Evolutionary conservation across 1,284 basidiomycete genomes (phyloP), one percentile per base, ranked within the genome.

Genomic region (Melampsora occidentalis): DNA sequence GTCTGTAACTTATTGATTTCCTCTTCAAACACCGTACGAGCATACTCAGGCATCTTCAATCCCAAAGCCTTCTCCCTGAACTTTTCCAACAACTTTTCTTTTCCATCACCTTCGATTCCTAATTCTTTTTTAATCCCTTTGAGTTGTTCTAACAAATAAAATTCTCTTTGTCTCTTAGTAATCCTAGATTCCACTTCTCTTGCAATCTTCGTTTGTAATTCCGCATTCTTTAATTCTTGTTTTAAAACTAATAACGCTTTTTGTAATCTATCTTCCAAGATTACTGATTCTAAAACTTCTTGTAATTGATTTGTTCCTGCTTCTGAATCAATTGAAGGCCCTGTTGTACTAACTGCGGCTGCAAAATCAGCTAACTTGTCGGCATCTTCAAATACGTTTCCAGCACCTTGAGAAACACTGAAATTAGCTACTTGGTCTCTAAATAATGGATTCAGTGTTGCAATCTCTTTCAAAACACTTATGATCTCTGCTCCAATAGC

Each of bases 111-210:
- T 84, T 96, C 94, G 89, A 98, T 93, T 5, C 96, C 96, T 7
- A 99, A 87, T 84, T 98, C 97, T 86, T 96, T 97, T 87, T 99
- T 98, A 85, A 99, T 99, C 1, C 93, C 94, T 84, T 97, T 97
- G 78, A 99, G 88, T 85, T 99, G 97, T 84, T 99, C 97, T 91
- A 94, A 95, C 77, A 99, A 86, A 84, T 97, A 98, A 83, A 97
- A 98, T 85, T 99, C 97, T 77, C 95, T 87, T 83, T 99, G 96
- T 18, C 95, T 88, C 84, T 98, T 98, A 67, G 94, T 94, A 78
- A 99, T 97, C 86, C 97, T 97, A 85, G 86, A 89, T 83, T 99
- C 94, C 28, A 99, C 94, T 80, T 99, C 96, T 57, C 93, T 88
- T 16, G 91, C 90, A 78, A 99, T 92, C 85, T 97, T 97, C 83